These are phyloP conservation scores for Geotrichum phurueaensis DNA, from an alignment of 1,139 yeast genomes.

Conservation along the genomic window DNA sequence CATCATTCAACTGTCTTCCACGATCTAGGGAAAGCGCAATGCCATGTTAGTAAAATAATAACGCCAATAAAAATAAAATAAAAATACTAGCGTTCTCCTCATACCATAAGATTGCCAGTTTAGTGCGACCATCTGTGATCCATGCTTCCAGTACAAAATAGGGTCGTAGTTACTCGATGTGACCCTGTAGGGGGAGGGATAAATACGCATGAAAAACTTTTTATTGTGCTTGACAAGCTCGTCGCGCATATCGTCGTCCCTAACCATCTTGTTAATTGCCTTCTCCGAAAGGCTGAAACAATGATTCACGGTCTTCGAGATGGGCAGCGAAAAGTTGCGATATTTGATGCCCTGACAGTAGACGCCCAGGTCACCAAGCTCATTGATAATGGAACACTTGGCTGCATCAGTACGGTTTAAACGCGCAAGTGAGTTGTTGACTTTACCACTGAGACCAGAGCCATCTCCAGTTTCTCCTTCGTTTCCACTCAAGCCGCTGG, in stretches of 20 bases:
- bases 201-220: constrained; percentile 69
- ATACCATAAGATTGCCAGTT: constrained; percentile 83
- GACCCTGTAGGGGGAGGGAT: constrained; percentile 75
- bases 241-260: constrained; percentile 43
- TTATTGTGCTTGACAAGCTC: constrained; percentile 69
- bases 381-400: constrained; percentile 27
- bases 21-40: constrained; percentile 41
- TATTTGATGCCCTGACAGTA: constrained; percentile 71
- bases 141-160: constrained; percentile 69
- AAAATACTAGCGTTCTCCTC: neutral
- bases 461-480: neutral
- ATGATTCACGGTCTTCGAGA: constrained; percentile 73
- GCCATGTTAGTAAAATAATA: neutral
- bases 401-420: neutral
- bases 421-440: neutral
- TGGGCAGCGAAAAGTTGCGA: constrained; percentile 77
- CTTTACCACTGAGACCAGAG: constrained; percentile 6
- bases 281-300: constrained; percentile 84
- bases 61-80: neutral
- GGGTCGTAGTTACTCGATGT: constrained; percentile 81
- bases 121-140: constrained; percentile 91
- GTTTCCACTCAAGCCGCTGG: neutral
- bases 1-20: constrained; percentile 85
- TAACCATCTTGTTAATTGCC: constrained; percentile 49
- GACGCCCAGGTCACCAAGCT: constrained; percentile 57